Evolutionary conservation across 768 basidiomycete species (phyloP).

Genomic region (Tulasnella sp.): DNA sequence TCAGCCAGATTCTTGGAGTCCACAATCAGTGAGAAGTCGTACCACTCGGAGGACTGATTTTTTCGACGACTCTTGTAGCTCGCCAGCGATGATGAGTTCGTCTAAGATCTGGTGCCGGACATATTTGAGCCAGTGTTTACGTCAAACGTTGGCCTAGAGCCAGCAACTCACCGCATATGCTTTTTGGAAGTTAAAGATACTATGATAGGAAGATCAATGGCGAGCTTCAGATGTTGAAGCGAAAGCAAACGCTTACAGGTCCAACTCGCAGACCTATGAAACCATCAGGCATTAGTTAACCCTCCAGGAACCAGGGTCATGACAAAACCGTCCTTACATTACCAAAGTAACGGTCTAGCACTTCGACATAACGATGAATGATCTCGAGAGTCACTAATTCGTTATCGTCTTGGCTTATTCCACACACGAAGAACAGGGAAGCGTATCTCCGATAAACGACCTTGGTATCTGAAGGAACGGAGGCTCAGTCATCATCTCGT

Average conservation of each 20-base stretch:
- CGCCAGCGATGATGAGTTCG: slow-evolving; percentile 88
- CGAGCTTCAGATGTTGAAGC: neutral
- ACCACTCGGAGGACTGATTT: slow-evolving; percentile 42
- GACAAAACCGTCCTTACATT: slow-evolving; percentile 49
- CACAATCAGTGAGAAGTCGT: slow-evolving; percentile 19
- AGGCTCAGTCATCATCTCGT: neutral
- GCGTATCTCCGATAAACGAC: slow-evolving; percentile 44
- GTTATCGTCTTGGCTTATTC: slow-evolving; percentile 39
- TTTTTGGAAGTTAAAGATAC: slow-evolving; percentile 97
- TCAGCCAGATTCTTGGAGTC: neutral
- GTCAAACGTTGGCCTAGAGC: neutral
- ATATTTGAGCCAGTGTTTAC: neutral
- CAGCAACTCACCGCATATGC: slow-evolving; percentile 60
- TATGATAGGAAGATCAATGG: slow-evolving; percentile 28
- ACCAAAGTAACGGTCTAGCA: slow-evolving; percentile 54
- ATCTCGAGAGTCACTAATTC: slow-evolving; percentile 42
- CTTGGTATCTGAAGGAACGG: slow-evolving; percentile 34
- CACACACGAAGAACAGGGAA: slow-evolving; percentile 41
- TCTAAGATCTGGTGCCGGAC: slow-evolving; percentile 52
- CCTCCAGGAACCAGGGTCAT: neutral
- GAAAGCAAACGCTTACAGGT: slow-evolving; percentile 52
- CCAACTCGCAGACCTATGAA: slow-evolving; percentile 57
- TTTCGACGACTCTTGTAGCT: slow-evolving; percentile 88
- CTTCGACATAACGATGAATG: slow-evolving; percentile 41
- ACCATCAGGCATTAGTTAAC: neutral